Percentiles rank a stretch among this genome's conserved stretches.
These are phyloP conservation scores for Trichoderma gamsii DNA, from an alignment of 495 filamentous ascomycete species.

Conservation along the genomic window DNA sequence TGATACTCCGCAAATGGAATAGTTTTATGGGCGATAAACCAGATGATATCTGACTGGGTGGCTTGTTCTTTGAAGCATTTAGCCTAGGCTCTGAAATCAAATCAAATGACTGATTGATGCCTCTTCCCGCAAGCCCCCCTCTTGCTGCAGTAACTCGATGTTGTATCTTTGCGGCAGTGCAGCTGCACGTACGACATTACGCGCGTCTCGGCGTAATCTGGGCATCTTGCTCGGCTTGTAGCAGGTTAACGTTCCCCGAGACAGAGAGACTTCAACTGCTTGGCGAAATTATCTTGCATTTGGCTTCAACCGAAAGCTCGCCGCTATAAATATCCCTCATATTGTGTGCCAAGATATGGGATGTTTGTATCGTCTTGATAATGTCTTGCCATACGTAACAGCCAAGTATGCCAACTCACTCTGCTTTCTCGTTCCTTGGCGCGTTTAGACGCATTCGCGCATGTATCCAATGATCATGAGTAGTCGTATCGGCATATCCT, in stretches of 20 bases:
- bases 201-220: too few species aligned
- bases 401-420: neutral
- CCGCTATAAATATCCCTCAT: neutral
- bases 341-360: neutral
- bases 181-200: too few species aligned
- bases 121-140: neutral
- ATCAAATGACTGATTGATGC: neutral
- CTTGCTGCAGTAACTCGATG: neutral
- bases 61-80: neutral
- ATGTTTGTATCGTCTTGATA: neutral
- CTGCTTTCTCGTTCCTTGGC: neutral
- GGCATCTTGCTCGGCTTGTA: too few species aligned
- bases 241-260: too few species aligned
- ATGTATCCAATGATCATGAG: neutral
- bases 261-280: too few species aligned
- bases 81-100: neutral
- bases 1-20: neutral
- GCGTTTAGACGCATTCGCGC: neutral
- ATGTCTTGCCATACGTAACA: neutral
- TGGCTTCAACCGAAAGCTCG: neutral
- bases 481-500: neutral
- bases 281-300: too few species aligned
- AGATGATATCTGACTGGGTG: neutral
- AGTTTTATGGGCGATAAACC: neutral
- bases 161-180: neutral